Conservation (phyloP, 768 basidiomycete species). For the Atractiella rhizophila region DNA sequence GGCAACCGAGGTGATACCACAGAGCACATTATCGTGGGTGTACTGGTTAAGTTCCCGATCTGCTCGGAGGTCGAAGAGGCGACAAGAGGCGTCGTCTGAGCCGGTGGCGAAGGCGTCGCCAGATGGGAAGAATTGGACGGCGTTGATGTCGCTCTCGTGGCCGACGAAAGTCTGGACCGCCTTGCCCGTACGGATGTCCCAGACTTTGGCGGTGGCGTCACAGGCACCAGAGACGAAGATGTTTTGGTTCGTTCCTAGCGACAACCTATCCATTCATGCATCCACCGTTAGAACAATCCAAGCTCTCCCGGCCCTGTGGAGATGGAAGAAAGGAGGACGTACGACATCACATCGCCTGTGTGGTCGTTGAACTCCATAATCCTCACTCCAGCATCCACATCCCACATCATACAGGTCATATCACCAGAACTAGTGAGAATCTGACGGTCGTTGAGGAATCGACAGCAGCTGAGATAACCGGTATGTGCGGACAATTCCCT, state of each 20-base stretch:
- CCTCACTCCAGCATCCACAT: conserved; percentile 87
- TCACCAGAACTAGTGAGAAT: conserved; percentile 94
- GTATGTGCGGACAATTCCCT: conserved; percentile 91
- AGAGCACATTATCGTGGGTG: conserved; percentile 94
- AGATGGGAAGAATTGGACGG: conserved; percentile 97
- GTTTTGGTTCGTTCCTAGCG: conserved; percentile 76
- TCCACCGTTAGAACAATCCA: not conserved
- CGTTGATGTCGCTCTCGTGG: conserved; percentile 97
- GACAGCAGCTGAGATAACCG: conserved; percentile 90
- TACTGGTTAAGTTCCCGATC: conserved; percentile 91
- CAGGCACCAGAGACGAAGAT: conserved; percentile 98
- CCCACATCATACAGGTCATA: conserved; percentile 99
- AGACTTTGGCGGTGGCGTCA: conserved; percentile 91
- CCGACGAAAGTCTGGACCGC: conserved; percentile 97
- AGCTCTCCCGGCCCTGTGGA: too few species aligned
- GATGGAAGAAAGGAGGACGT: conserved; percentile 14
- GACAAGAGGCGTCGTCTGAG: conserved; percentile 95
- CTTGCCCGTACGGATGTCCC: conserved; percentile 94
- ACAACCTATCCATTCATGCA: conserved; percentile 34
- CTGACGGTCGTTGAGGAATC: conserved; percentile 95
- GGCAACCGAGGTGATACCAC: conserved; percentile 94
- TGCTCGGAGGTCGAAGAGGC: conserved; percentile 88
- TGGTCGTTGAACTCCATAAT: conserved; percentile 99
- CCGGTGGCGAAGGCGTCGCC: conserved; percentile 97
- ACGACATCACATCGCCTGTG: conserved; percentile 99